phyloP scores from a whole-genome alignment of 2,329 filamentous ascomycete species.

The Colletotrichum lentis region DNA sequence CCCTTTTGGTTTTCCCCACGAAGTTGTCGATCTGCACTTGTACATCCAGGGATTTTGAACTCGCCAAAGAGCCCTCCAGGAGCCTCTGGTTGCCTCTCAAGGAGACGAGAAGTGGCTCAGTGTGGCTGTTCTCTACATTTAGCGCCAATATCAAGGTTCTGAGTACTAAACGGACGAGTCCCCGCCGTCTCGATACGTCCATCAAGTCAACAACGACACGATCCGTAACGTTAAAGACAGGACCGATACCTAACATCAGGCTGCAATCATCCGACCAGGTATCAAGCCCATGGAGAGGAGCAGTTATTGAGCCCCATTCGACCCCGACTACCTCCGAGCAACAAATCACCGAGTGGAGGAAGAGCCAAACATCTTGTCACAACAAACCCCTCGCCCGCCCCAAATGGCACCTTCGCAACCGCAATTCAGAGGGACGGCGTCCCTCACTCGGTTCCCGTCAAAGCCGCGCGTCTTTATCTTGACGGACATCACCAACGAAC shows the following conservation, averaged over 20 bases:
- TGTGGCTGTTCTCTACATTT: background rate
- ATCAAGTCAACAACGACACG: background rate
- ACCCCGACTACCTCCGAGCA: background rate
- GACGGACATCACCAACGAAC: conserved; percentile 57
- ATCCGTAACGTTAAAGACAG: background rate
- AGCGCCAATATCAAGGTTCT: conserved; percentile 5
- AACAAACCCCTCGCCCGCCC: background rate
- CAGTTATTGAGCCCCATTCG: background rate
- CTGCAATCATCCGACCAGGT: background rate
- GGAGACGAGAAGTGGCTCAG: background rate
- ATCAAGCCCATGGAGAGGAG: background rate
- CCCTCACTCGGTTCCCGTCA: conserved; percentile 23
- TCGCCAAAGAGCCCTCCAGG: background rate
- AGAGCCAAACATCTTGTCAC: background rate
- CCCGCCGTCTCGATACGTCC: background rate
- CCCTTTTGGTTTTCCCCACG: background rate
- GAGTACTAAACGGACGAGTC: background rate
- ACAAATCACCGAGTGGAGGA: background rate
- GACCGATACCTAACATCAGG: background rate
- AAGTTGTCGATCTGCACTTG: background rate
- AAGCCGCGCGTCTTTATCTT: conserved; percentile 52
- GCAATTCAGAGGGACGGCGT: background rate
- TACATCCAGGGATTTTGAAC: background rate
- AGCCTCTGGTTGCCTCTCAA: conserved; percentile 16
- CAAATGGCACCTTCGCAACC: conserved; percentile 7